Conservation (phyloP, 2,329 filamentous ascomycete genomes). For the Fusarium subtropicale region DNA sequence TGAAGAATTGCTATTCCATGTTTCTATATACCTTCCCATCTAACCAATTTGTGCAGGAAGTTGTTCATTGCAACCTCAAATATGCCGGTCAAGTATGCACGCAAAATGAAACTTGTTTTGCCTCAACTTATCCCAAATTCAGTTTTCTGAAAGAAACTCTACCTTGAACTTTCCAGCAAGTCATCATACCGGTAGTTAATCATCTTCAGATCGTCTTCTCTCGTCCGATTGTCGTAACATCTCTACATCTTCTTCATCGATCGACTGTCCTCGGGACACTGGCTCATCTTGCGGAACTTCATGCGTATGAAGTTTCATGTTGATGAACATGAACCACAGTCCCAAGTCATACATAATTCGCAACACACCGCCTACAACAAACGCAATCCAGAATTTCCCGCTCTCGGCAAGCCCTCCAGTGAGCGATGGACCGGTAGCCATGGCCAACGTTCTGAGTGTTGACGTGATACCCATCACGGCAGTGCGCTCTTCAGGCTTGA, state of each 20-base stretch:
- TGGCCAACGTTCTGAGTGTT: constrained; percentile 69
- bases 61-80: too few relatives aligned
- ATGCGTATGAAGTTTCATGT: constrained; percentile 64
- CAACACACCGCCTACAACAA: constrained; percentile 65
- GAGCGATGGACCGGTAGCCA: constrained; percentile 64
- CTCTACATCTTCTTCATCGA: constrained; percentile 34
- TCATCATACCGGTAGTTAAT: neutral
- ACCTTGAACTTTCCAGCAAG: neutral
- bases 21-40: neutral
- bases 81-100: neutral
- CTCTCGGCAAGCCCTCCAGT: constrained; percentile 67
- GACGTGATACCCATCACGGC: constrained; percentile 77
- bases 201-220: constrained; percentile 7
- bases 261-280: neutral
- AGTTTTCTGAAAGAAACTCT: rapidly evolving
- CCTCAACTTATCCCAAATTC: rapidly evolving
- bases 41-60: neutral
- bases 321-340: constrained; percentile 69
- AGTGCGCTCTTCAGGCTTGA: constrained; percentile 72
- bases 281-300: constrained; percentile 45
- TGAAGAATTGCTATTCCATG: neutral
- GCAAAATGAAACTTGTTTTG: neutral
- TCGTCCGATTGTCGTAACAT: constrained; percentile 6
- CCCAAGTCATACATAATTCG: constrained; percentile 69
- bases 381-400: constrained; percentile 70